Conservation (phyloP, 2,329 filamentous ascomycete species). For the Fusarium acutatum region DNA sequence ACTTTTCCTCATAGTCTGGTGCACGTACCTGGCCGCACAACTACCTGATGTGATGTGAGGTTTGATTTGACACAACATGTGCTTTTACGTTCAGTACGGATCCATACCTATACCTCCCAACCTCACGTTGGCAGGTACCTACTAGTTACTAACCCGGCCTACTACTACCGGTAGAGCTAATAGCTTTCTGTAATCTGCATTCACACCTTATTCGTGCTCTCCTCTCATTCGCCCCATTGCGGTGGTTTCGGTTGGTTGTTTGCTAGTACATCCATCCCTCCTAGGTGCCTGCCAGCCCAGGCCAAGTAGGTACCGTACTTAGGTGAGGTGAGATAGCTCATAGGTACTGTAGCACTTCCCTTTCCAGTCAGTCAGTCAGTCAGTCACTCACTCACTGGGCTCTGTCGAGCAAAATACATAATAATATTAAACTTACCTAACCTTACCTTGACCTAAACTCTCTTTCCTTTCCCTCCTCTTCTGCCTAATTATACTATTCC, state of each 20-base stretch:
- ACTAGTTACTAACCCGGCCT: neutral
- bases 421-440: slow-evolving; percentile 25
- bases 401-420: slow-evolving; percentile 3
- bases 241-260: slow-evolving; percentile 32
- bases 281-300: neutral
- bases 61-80: slow-evolving; percentile 12
- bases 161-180: neutral
- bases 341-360: slow-evolving; percentile 26
- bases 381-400: neutral
- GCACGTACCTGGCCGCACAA: slow-evolving; percentile 12
- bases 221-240: slow-evolving; percentile 25
- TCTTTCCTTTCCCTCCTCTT: slow-evolving; percentile 24
- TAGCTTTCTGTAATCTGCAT: slow-evolving; percentile 28
- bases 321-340: slow-evolving; percentile 1
- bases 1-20: neutral
- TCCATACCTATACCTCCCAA: neutral
- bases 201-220: slow-evolving; percentile 27
- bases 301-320: neutral
- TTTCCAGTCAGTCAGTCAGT: neutral
- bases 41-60: slow-evolving; percentile 18
- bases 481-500: slow-evolving; percentile 7
- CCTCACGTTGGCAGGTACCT: neutral
- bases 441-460: slow-evolving; percentile 20
- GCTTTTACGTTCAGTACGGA: slow-evolving; percentile 17
- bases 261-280: slow-evolving; percentile 26